Conservation (phyloP, 2,329 filamentous ascomycete genomes). For the Drechslerella dactyloides region DNA sequence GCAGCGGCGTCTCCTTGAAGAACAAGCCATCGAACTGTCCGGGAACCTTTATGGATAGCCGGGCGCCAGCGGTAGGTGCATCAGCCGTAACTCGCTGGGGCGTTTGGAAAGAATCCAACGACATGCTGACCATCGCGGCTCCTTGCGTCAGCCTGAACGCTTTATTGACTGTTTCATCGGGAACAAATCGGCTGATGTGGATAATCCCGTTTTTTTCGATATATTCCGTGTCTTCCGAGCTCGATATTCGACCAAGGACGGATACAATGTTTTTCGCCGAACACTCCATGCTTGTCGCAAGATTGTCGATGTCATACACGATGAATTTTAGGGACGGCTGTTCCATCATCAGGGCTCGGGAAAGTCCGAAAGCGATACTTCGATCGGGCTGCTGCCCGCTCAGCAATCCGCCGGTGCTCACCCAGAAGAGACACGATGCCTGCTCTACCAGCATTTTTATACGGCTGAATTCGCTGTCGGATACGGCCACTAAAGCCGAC, state of each 20-base stretch:
- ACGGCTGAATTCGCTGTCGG: conserved; percentile 30
- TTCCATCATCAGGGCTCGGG: conserved; percentile 52
- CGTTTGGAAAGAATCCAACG: conserved; percentile 24
- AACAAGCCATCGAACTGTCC: conserved; percentile 54
- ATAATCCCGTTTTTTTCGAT: conserved; percentile 55
- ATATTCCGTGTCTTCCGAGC: conserved; percentile 55
- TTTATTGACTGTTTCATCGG: conserved; percentile 53
- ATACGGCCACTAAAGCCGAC: conserved; percentile 32
- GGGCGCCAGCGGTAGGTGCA: no score
- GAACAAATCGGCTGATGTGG: conserved; percentile 55
- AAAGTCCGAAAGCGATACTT: conserved; percentile 51
- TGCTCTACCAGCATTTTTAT: conserved; percentile 46
- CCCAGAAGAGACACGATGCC: conserved; percentile 50
- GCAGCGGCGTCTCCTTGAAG: neutral
- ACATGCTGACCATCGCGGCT: conserved; percentile 16
- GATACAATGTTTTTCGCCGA: conserved; percentile 34
- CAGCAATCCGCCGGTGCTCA: conserved; percentile 49
- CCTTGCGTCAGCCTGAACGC: conserved; percentile 50
- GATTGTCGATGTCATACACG: conserved; percentile 52
- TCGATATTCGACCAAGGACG: conserved; percentile 17
- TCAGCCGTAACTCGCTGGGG: no score
- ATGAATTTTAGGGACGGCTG: conserved; percentile 54
- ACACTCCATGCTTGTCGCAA: no score
- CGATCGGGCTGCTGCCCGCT: conserved; percentile 47
- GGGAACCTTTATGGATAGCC: conserved; percentile 54